Evolutionary conservation across 1,139 yeast species (phyloP).

Genomic region (Tardiomyces depauwii): DNA sequence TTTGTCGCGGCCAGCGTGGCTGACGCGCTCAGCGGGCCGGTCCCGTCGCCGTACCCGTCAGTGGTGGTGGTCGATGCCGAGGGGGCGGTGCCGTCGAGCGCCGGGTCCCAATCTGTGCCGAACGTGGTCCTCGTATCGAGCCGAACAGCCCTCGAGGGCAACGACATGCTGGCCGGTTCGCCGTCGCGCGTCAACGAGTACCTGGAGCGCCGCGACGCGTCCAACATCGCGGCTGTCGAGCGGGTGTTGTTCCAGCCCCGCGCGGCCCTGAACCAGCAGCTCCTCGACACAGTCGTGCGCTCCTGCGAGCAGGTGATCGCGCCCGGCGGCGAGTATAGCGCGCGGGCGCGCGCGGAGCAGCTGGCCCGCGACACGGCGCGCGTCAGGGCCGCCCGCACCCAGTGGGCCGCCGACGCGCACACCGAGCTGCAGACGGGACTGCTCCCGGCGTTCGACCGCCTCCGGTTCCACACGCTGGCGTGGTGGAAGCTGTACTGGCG

Average conservation of each 20-base stretch:
- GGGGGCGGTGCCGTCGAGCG: neutral
- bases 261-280: constrained; percentile 8
- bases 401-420: constrained; percentile 29
- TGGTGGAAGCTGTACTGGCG: constrained; percentile 30
- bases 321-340: constrained; percentile 8
- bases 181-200: constrained; percentile 20
- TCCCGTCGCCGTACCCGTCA: constrained; percentile 14
- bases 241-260: constrained; percentile 12
- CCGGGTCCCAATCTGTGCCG: neutral
- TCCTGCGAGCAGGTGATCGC: constrained; percentile 19
- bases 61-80: constrained; percentile 15
- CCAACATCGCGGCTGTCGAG: constrained; percentile 17
- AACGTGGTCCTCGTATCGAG: constrained; percentile 12
- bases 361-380: constrained; percentile 11
- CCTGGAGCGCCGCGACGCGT: constrained; percentile 13
- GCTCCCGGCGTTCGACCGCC: constrained; percentile 14
- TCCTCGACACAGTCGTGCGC: constrained; percentile 15
- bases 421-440: constrained; percentile 26
- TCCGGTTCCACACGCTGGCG: constrained; percentile 17
- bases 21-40: constrained; percentile 9
- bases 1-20: constrained; percentile 14
- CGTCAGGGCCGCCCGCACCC: constrained; percentile 15
- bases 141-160: constrained; percentile 16
- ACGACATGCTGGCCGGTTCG: constrained; percentile 17
- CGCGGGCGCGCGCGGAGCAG: constrained; percentile 1